Evolutionary conservation across 2,329 filamentous ascomycete genomes (phyloP).

Genomic region (Penicillium freii): DNA sequence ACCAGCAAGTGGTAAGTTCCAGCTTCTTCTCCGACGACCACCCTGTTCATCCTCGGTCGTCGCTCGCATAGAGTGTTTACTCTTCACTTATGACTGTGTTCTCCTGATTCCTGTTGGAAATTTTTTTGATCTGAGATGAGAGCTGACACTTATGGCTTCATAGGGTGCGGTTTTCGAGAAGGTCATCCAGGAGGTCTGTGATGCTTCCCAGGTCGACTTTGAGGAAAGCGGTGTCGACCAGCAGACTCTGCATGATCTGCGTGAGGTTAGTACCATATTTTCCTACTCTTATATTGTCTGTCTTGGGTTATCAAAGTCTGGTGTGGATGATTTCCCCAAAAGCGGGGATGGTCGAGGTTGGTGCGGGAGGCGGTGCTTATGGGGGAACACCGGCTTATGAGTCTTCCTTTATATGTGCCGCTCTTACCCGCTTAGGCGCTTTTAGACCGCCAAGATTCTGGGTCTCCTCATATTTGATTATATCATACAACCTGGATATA

Average conservation of each 20-base stretch:
- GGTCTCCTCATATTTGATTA: constrained; percentile 6
- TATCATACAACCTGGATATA: constrained; percentile 15
- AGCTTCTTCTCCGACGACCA: constrained; percentile 16
- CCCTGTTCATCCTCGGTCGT: constrained; percentile 18
- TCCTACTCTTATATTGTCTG: constrained; percentile 8
- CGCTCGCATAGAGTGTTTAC: constrained; percentile 23
- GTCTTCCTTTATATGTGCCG: constrained; percentile 42
- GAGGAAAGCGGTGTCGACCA: constrained; percentile 94
- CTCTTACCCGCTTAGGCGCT: constrained; percentile 29
- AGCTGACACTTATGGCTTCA: constrained; percentile 31
- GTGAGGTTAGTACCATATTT: constrained; percentile 64
- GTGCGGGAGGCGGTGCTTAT: constrained; percentile 39
- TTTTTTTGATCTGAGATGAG: constrained; percentile 3
- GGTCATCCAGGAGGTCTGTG: constrained; percentile 90
- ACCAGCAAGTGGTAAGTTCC: constrained; percentile 50
- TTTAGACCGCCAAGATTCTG: constrained; percentile 25
- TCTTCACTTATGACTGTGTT: background rate
- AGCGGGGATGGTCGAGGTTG: constrained; percentile 31
- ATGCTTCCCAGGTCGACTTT: constrained; percentile 88
- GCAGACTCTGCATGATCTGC: constrained; percentile 79
- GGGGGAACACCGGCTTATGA: constrained; percentile 42
- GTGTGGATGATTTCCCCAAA: constrained; percentile 23
- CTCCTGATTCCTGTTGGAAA: background rate
- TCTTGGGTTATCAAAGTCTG: constrained; percentile 5
- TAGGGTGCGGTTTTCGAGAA: constrained; percentile 80